Conservation (phyloP, 83 land plant species). For the Isoetes engelmannii region DNA sequence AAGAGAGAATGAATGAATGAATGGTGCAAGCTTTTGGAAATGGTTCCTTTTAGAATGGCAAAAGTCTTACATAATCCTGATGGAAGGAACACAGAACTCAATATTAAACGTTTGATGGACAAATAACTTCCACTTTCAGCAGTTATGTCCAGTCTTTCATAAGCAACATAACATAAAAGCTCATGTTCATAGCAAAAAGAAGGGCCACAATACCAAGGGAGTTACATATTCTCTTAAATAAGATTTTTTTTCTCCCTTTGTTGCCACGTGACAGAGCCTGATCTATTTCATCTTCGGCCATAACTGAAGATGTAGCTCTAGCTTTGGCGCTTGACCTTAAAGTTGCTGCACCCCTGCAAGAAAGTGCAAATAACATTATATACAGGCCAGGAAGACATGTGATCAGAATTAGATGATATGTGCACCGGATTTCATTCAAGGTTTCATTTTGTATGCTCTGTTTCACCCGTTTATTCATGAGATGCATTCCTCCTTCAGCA, state of each 20-base stretch:
- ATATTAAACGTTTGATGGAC: too few relatives aligned
- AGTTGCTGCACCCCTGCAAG: neutral
- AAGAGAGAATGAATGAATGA: too few relatives aligned
- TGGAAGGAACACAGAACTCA: too few relatives aligned
- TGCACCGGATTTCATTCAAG: neutral
- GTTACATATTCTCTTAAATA: conserved; percentile 39
- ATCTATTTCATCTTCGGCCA: conserved; percentile 15
- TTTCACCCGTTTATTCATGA: conserved; percentile 41
- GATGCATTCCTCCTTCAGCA: conserved; percentile 92
- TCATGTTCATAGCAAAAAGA: conserved; percentile 53
- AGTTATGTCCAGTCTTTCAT: conserved; percentile 75
- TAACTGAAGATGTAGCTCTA: too few relatives aligned
- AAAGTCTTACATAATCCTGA: too few relatives aligned
- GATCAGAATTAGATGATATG: neutral
- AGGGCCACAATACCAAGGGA: conserved; percentile 35
- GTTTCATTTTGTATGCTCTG: neutral
- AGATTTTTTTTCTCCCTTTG: neutral
- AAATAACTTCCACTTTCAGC: too few relatives aligned
- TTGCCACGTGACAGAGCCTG: neutral
- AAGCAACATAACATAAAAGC: conserved; percentile 72
- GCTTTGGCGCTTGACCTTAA: neutral
- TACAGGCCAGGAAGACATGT: neutral
- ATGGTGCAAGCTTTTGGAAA: too few relatives aligned
- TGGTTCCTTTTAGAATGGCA: too few relatives aligned
- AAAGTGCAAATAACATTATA: neutral